A percentile compares a stretch with the other conserved stretches of the same genome.
These are phyloP conservation scores for Trypanosoma caninum DNA, from an alignment of 208 protist genomes.

Conservation along the genomic window DNA sequence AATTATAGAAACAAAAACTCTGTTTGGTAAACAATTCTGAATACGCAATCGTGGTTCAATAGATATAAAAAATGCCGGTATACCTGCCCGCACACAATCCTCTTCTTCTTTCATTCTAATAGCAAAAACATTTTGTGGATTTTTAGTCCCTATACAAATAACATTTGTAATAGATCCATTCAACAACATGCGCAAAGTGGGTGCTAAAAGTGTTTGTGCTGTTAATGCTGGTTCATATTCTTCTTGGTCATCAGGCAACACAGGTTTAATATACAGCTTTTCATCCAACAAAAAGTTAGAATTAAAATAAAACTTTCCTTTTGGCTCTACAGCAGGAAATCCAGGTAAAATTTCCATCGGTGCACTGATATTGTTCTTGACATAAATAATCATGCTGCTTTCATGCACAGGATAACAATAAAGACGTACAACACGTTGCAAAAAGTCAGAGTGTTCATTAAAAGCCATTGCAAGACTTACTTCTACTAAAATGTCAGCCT, in stretches of 20 bases:
- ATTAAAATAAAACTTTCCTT: slow-evolving; percentile 56
- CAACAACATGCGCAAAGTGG: slow-evolving; percentile 43
- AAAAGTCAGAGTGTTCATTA: slow-evolving; percentile 26
- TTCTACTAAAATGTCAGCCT: slow-evolving; percentile 51
- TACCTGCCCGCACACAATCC: slow-evolving; percentile 58
- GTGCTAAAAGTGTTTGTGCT: slow-evolving; percentile 19
- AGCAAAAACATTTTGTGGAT: slow-evolving; percentile 7
- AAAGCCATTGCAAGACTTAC: slow-evolving; percentile 34
- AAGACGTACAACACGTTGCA: slow-evolving; percentile 55
- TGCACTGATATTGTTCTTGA: slow-evolving; percentile 65
- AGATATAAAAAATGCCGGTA: slow-evolving; percentile 60
- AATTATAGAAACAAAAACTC: slow-evolving; percentile 36
- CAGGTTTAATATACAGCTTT: slow-evolving; percentile 44
- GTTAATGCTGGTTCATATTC: slow-evolving; percentile 25
- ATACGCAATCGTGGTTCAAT: slow-evolving; percentile 62
- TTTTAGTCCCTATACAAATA: slow-evolving; percentile 16
- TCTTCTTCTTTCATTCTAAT: slow-evolving; percentile 38
- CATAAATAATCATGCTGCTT: slow-evolving; percentile 61
- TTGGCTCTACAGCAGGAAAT: slow-evolving; percentile 17
- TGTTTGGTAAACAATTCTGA: slow-evolving; percentile 73
- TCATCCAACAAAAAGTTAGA: slow-evolving; percentile 36
- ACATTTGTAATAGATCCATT: slow-evolving; percentile 33
- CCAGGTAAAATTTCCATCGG: slow-evolving; percentile 31
- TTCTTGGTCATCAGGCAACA: slow-evolving; percentile 4
- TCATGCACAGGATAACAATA: slow-evolving; percentile 64